Evolutionary conservation across 805 yeast species (phyloP).

Genomic region (Kockiozyma suomiensis): DNA sequence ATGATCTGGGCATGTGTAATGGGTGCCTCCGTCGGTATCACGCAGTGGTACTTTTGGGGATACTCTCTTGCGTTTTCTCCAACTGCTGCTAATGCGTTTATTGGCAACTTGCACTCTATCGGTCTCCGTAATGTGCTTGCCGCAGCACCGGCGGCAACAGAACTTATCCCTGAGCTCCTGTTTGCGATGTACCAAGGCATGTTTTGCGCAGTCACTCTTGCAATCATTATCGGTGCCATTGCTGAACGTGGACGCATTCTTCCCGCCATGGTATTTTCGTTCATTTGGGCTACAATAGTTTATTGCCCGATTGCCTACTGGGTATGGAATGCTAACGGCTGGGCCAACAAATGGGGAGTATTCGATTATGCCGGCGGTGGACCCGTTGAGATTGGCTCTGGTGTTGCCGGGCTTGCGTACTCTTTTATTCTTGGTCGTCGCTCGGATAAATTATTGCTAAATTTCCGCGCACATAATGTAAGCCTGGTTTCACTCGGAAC

Average conservation of each 20-base stretch:
- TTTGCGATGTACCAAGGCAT: slow-evolving; percentile 88
- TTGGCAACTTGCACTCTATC: slow-evolving; percentile 81
- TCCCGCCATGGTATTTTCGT: slow-evolving; percentile 79
- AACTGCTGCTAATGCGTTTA: slow-evolving; percentile 76
- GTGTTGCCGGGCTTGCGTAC: slow-evolving; percentile 86
- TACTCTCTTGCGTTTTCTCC: slow-evolving; percentile 83
- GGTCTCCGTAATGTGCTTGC: slow-evolving; percentile 76
- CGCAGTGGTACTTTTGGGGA: slow-evolving; percentile 99
- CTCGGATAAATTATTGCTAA: slow-evolving; percentile 64
- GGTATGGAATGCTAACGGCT: slow-evolving; percentile 92
- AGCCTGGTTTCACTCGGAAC: slow-evolving; percentile 90
- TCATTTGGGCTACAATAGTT: slow-evolving; percentile 87
- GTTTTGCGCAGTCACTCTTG: slow-evolving; percentile 85
- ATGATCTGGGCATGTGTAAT: slow-evolving; percentile 91
- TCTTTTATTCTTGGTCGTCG: slow-evolving; percentile 68
- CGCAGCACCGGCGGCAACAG: slow-evolving; percentile 44
- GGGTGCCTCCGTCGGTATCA: slow-evolving; percentile 77
- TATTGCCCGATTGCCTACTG: slow-evolving; percentile 92
- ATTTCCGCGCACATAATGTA: slow-evolving; percentile 87
- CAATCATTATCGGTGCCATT: slow-evolving; percentile 87
- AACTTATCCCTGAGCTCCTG: slow-evolving; percentile 74
- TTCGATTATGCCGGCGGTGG: slow-evolving; percentile 98
- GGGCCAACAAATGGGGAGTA: slow-evolving; percentile 92
- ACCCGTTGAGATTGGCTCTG: slow-evolving; percentile 90
- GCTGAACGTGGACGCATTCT: slow-evolving; percentile 91